Evolutionary conservation across 1,139 yeast species (phyloP).

Genomic region (Blastobotrys arbuscula): DNA sequence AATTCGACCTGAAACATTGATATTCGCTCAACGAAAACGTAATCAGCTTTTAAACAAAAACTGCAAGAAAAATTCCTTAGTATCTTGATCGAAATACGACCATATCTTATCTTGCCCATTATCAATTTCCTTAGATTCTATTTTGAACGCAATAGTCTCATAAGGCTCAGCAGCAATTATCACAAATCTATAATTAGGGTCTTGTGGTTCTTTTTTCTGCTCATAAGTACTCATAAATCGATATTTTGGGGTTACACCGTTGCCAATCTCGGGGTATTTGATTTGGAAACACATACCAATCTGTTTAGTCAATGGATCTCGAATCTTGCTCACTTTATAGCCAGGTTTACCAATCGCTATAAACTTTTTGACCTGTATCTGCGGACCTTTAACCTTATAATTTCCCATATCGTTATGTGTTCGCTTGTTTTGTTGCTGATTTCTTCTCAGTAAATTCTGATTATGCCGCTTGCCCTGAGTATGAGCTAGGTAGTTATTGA

Average conservation of each 20-base stretch:
- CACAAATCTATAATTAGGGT: conserved; percentile 53
- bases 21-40: background rate
- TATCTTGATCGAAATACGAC: conserved; percentile 68
- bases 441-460: conserved; percentile 56
- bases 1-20: background rate
- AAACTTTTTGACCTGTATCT: conserved; percentile 40
- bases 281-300: conserved; percentile 59
- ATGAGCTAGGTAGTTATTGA: conserved; percentile 73
- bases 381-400: conserved; percentile 13
- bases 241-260: conserved; percentile 51
- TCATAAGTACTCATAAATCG: conserved; percentile 74
- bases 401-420: conserved; percentile 13
- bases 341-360: conserved; percentile 73
- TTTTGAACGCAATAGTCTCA: conserved; percentile 64
- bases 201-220: conserved; percentile 45
- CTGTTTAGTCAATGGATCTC: conserved; percentile 53
- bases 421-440: conserved; percentile 32
- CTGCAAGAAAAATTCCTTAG: conserved; percentile 65
- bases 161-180: conserved; percentile 83
- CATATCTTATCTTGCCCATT: conserved; percentile 47
- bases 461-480: conserved; percentile 76
- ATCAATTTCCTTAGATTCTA: conserved; percentile 57
- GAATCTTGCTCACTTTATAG: conserved; percentile 57
- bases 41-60: conserved; percentile 34
- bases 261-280: conserved; percentile 47